Conservation (phyloP, 108 stramenopile species). For the Cylindrotheca closterium region DNA sequence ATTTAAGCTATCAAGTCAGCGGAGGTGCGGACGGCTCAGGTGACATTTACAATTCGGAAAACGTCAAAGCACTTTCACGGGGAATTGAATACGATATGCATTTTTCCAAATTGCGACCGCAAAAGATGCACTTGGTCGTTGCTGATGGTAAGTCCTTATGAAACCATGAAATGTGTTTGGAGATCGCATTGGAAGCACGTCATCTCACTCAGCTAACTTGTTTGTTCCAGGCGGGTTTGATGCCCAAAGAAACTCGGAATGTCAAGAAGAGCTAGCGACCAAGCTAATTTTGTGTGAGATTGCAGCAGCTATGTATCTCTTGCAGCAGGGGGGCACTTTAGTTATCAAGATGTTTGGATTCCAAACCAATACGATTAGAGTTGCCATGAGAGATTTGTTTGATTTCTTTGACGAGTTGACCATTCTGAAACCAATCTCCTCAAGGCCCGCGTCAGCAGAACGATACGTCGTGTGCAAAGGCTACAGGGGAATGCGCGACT, state of each 20-base stretch:
- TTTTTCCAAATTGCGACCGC: background rate
- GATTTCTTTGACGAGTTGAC: slow-evolving; percentile 56
- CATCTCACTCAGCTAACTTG: too few relatives aligned
- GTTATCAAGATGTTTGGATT: slow-evolving; percentile 84
- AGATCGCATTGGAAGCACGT: too few relatives aligned
- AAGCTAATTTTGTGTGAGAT: slow-evolving; percentile 75
- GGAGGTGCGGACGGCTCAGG: slow-evolving; percentile 76
- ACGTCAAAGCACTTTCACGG: slow-evolving; percentile 48
- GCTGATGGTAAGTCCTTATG: slow-evolving; percentile 58
- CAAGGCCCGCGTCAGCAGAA: slow-evolving; percentile 85
- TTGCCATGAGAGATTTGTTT: slow-evolving; percentile 32
- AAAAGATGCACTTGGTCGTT: slow-evolving; percentile 66
- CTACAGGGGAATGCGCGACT: slow-evolving; percentile 44
- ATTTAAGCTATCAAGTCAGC: slow-evolving; percentile 47
- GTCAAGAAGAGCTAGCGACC: slow-evolving; percentile 74
- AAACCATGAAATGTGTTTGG: too few relatives aligned
- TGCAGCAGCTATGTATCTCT: slow-evolving; percentile 64
- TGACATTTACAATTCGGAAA: slow-evolving; percentile 84
- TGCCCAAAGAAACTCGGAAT: slow-evolving; percentile 77
- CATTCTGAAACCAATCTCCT: slow-evolving; percentile 75
- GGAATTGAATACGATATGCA: slow-evolving; percentile 36
- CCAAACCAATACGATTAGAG: slow-evolving; percentile 46
- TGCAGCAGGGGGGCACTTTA: slow-evolving; percentile 58
- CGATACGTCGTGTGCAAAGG: slow-evolving; percentile 72
- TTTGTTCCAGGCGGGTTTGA: slow-evolving; percentile 64